These are phyloP conservation scores for Dorcoceras hygrometricum DNA, from an alignment of 257 asterid genomes.

Conservation along the genomic window DNA sequence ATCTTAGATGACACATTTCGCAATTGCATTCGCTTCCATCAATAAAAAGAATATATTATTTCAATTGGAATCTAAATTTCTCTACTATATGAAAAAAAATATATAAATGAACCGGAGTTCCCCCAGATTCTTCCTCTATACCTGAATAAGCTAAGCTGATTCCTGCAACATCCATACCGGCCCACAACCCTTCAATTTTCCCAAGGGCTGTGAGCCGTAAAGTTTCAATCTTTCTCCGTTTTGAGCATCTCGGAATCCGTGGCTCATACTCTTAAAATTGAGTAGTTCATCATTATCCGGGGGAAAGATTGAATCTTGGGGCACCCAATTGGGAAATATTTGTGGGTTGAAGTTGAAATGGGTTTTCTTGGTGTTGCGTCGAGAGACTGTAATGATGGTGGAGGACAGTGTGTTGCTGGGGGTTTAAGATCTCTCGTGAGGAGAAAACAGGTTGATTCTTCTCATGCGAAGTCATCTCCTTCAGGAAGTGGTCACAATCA, in stretches of 20 bases:
- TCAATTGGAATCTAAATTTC: too few species aligned
- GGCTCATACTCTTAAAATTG: neutral
- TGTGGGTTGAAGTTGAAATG: slow-evolving; percentile 36
- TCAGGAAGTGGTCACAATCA: slow-evolving; percentile 42
- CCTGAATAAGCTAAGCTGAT: slow-evolving; percentile 7
- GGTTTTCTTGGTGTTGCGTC: slow-evolving; percentile 41
- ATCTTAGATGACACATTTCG: too few species aligned
- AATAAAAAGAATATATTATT: too few species aligned
- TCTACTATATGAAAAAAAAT: neutral
- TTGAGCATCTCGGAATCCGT: too few species aligned
- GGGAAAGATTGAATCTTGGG: slow-evolving; percentile 30
- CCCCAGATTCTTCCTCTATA: slow-evolving; percentile 24
- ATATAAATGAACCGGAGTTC: slow-evolving; percentile 2
- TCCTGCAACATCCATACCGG: slow-evolving; percentile 22
- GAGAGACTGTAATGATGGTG: slow-evolving; percentile 35
- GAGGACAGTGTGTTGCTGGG: slow-evolving; percentile 36
- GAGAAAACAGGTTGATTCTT: slow-evolving; percentile 90
- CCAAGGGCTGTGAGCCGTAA: slow-evolving; percentile 19
- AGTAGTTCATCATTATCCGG: neutral
- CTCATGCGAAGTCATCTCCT: slow-evolving; percentile 38
- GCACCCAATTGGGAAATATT: slow-evolving; percentile 17
- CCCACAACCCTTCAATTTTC: slow-evolving; percentile 14
- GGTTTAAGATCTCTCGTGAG: slow-evolving; percentile 64
- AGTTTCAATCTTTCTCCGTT: slow-evolving; percentile 22
- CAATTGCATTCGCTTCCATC: too few species aligned